Conservation (phyloP, 306 rosid species). For the Nissolia schottii region DNA sequence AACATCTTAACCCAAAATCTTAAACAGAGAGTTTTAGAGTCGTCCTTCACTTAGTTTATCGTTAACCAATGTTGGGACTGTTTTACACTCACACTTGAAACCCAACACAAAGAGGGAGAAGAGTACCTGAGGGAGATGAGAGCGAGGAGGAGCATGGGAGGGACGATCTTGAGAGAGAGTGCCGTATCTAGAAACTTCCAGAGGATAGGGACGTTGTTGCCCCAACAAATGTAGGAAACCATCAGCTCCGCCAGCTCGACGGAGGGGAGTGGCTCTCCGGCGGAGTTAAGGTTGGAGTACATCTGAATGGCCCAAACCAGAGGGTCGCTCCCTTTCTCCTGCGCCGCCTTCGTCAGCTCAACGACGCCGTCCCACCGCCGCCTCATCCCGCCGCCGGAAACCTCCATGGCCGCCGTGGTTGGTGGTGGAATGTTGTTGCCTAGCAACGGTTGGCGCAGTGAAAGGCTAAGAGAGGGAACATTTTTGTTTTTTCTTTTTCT, state of each 20-base stretch:
- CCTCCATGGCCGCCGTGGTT: slow-evolving; percentile 37
- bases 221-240: slow-evolving; percentile 91
- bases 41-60: too few species aligned
- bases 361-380: slow-evolving; percentile 52
- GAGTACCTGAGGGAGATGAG: slow-evolving; percentile 62
- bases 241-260: slow-evolving; percentile 62
- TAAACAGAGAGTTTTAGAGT: too few species aligned
- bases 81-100: too few species aligned
- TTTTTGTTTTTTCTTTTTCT: too few species aligned
- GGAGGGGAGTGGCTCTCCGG: slow-evolving; percentile 75
- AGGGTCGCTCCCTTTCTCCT: slow-evolving; percentile 78
- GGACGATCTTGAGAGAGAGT: slow-evolving; percentile 56
- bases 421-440: background rate
- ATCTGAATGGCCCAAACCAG: slow-evolving; percentile 77
- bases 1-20: too few species aligned
- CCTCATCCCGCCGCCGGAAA: slow-evolving; percentile 2
- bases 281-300: slow-evolving; percentile 65
- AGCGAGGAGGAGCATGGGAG: slow-evolving; percentile 83
- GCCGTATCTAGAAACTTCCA: slow-evolving; percentile 98
- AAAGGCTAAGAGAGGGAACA: background rate
- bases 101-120: too few species aligned
- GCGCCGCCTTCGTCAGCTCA: slow-evolving; percentile 69
- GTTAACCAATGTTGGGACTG: too few species aligned
- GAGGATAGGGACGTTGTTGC: slow-evolving; percentile 74
- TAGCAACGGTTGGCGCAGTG: background rate